Conservation (phyloP, 2,329 filamentous ascomycete genomes). For the Trichoderma aggressivum region DNA sequence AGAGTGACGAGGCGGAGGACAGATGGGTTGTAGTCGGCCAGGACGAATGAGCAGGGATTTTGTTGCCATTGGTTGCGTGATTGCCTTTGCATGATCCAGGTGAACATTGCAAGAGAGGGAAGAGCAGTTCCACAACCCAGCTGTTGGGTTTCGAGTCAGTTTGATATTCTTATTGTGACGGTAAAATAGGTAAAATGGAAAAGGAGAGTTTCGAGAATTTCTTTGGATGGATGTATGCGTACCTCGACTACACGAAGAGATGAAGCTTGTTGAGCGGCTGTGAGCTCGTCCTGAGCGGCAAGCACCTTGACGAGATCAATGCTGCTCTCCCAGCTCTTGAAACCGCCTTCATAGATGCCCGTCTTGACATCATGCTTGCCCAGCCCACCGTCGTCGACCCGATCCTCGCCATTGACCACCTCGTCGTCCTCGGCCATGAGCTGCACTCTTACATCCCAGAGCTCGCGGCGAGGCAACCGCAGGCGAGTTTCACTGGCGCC, state of each 20-base stretch:
- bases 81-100: slow-evolving; percentile 47
- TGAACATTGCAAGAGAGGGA: slow-evolving; percentile 68
- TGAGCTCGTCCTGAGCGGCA: slow-evolving; percentile 39
- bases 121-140: slow-evolving; percentile 77
- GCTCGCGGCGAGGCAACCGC: slow-evolving; percentile 66
- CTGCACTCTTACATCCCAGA: slow-evolving; percentile 79
- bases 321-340: slow-evolving; percentile 88
- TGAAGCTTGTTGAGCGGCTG: slow-evolving; percentile 32
- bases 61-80: slow-evolving; percentile 13
- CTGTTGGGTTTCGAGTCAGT: slow-evolving; percentile 37
- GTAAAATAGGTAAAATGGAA: not conserved
- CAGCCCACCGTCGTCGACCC: slow-evolving; percentile 44
- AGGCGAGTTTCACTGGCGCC: slow-evolving; percentile 34
- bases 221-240: not conserved
- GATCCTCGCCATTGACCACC: slow-evolving; percentile 29
- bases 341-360: slow-evolving; percentile 80
- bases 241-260: slow-evolving; percentile 52
- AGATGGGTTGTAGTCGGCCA: slow-evolving; percentile 77
- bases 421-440: slow-evolving; percentile 69
- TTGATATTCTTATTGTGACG: not conserved
- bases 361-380: slow-evolving; percentile 73
- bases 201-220: slow-evolving; percentile 26
- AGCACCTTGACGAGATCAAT: slow-evolving; percentile 73
- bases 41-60: slow-evolving; percentile 53
- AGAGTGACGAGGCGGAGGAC: slow-evolving; percentile 76